Base-by-base conservation (phyloP, 176 grass and related monocot species). In the Alopecurus myosuroides region DNA sequence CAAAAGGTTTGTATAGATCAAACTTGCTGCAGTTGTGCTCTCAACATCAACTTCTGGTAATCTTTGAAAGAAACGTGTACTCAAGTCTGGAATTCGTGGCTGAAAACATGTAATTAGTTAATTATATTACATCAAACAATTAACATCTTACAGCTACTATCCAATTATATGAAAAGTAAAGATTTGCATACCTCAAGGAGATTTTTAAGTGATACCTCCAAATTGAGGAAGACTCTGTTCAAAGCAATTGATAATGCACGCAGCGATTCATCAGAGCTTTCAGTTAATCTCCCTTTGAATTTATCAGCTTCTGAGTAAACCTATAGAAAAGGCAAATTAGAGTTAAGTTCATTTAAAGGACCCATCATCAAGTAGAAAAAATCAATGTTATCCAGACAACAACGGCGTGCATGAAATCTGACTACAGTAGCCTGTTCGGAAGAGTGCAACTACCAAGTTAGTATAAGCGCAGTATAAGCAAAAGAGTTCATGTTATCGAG, bases 1-100 rank as follows among this genome's bases (percentile, higher is more conserved):
- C 74, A 93, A 71, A 39, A 98, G 82, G 87, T 98, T 98, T 90
- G 93, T 42, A 86, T 92, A 91, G 26, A 95, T 88, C 81, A 91
- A 83, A 73, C 57, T 84, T 71, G 91, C 36, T 95, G 31, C 53
- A 56, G 9, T 56, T 88, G 82, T 58, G 49, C 80, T 88, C 30
- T 88, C 86, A 62, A 58, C 14, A 81, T 90, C 85, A 51, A 73
- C 34, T 71, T 91, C 74, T 67, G 82, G 88, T 78, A 98, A 84
- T 82, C 89, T 93, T 78, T 86, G 42, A 77, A 98, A 94, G 3
- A 86, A 46, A 85, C 77, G 76, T 53, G 81, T 84, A 71, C 25
- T 81, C 31, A 82, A 86, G 26, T 49, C 90, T 46, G 76, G 88
- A 83, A 28, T 35, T 37, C 75, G 46, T 17, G 14, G 33, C 82